Evolutionary conservation across 805 yeast genomes (phyloP).

Genomic region (Nakazawaea laoshanensis): DNA sequence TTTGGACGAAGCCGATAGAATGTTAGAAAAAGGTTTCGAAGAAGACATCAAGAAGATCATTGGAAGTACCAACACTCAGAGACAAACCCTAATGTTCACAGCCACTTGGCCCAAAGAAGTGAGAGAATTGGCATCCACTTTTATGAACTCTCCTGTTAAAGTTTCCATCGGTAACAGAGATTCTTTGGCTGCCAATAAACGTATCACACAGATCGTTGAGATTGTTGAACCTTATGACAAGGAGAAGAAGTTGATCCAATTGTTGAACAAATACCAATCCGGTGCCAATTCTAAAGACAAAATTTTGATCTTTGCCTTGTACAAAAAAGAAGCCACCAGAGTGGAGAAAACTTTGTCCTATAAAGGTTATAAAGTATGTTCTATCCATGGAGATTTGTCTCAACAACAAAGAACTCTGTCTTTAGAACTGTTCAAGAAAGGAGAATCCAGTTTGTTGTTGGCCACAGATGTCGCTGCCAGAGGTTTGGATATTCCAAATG

Average conservation of each 20-base stretch:
- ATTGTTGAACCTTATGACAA: slow-evolving; percentile 78
- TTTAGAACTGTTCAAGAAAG: slow-evolving; percentile 74
- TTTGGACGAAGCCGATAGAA: slow-evolving; percentile 96
- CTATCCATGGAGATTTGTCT: slow-evolving; percentile 92
- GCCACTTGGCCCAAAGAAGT: slow-evolving; percentile 99
- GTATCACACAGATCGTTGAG: slow-evolving; percentile 90
- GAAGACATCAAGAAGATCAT: slow-evolving; percentile 87
- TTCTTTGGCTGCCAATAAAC: slow-evolving; percentile 88
- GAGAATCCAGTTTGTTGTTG: slow-evolving; percentile 64
- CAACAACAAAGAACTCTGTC: slow-evolving; percentile 92
- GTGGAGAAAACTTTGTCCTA: slow-evolving; percentile 68
- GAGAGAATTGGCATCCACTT: slow-evolving; percentile 79
- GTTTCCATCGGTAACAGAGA: slow-evolving; percentile 92
- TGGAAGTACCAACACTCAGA: slow-evolving; percentile 20
- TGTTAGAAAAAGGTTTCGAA: slow-evolving; percentile 97
- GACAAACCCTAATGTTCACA: slow-evolving; percentile 97
- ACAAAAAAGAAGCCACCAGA: slow-evolving; percentile 94
- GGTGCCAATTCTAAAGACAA: slow-evolving; percentile 64
- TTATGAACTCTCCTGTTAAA: slow-evolving; percentile 80
- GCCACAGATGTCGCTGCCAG: slow-evolving; percentile 99
- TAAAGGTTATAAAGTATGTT: slow-evolving; percentile 77
- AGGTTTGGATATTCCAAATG: slow-evolving; percentile 96
- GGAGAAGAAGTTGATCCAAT: slow-evolving; percentile 64
- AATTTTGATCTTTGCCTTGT: slow-evolving; percentile 84
- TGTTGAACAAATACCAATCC: slow-evolving; percentile 67